These are phyloP conservation scores for Phoenix roebelenii DNA, from an alignment of 176 grass and related monocot species.

Conservation along the genomic window DNA sequence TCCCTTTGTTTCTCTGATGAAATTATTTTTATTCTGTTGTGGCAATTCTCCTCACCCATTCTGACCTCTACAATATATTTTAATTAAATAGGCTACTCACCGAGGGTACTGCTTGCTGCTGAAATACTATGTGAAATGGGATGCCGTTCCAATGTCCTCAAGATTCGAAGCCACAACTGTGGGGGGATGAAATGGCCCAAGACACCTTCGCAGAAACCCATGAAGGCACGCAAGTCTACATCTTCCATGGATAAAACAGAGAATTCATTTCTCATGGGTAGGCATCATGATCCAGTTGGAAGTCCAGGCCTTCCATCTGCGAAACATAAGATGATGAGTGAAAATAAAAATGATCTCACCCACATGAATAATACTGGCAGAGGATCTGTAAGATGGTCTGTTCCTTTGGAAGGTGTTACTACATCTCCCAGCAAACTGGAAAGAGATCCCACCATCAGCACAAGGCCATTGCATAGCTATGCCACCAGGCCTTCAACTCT, in stretches of 20 bases:
- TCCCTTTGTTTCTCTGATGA: too few species aligned
- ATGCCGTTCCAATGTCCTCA: slow-evolving; percentile 26
- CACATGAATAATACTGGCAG: slow-evolving; percentile 46
- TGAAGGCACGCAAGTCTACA: slow-evolving; percentile 61
- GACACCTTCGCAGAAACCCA: slow-evolving; percentile 54
- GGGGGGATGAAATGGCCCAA: slow-evolving; percentile 56
- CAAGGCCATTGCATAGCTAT: slow-evolving; percentile 44
- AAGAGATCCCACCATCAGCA: slow-evolving; percentile 21
- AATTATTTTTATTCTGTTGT: too few species aligned
- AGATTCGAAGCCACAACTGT: slow-evolving; percentile 27
- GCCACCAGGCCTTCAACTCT: slow-evolving; percentile 32
- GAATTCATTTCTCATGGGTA: slow-evolving; percentile 37
- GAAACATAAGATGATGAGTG: slow-evolving; percentile 36
- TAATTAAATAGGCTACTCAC: slow-evolving; percentile 29
- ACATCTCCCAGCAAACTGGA: slow-evolving; percentile 36
- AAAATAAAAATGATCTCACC: slow-evolving; percentile 46
- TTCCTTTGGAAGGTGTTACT: slow-evolving; percentile 33
- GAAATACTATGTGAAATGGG: slow-evolving; percentile 75
- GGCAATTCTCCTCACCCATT: too few species aligned
- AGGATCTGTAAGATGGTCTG: slow-evolving; percentile 58
- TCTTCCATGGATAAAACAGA: slow-evolving; percentile 40
- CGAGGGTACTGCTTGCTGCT: slow-evolving; percentile 43
- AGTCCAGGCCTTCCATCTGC: slow-evolving; percentile 28
- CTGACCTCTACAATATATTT: background rate
- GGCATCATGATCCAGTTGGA: slow-evolving; percentile 44